phyloP scores from a whole-genome alignment of 208 protist species.

The Leishmania martiniquensis region DNA sequence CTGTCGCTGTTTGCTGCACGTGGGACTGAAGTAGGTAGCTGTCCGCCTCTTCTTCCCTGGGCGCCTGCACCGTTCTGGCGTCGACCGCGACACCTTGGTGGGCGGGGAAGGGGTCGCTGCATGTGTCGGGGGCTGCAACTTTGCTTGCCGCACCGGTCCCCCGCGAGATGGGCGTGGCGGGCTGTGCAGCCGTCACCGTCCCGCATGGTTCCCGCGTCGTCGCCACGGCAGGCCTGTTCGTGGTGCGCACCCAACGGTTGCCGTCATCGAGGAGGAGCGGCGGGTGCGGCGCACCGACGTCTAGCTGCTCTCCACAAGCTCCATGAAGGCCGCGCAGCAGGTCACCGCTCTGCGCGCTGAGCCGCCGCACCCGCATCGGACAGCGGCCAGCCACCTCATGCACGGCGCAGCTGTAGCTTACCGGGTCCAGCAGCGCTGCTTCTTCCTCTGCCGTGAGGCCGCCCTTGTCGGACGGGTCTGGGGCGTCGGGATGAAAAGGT shows the following conservation, averaged over 20 bases:
- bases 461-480: conserved; percentile 36
- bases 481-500: conserved; percentile 38
- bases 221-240: conserved; percentile 39
- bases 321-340: neutral
- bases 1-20: conserved; percentile 52
- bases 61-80: neutral
- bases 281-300: conserved; percentile 11
- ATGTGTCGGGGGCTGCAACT: neutral
- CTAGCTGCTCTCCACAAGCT: neutral
- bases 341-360: conserved; percentile 28
- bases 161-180: conserved; percentile 20
- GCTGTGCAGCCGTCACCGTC: conserved; percentile 16
- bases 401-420: conserved; percentile 32
- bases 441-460: conserved; percentile 39
- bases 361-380: conserved; percentile 34
- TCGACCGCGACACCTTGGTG: conserved; percentile 4
- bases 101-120: conserved; percentile 27
- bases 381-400: conserved; percentile 22
- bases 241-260: conserved; percentile 46
- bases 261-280: conserved; percentile 47
- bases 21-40: conserved; percentile 51
- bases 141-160: neutral
- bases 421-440: conserved; percentile 46
- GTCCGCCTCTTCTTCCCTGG: neutral
- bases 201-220: conserved; percentile 48